Percentiles rank a stretch among this genome's conserved stretches.
Evolutionary conservation across 2,329 filamentous ascomycete species (phyloP).

Genomic region (Nothopassalora personata): DNA sequence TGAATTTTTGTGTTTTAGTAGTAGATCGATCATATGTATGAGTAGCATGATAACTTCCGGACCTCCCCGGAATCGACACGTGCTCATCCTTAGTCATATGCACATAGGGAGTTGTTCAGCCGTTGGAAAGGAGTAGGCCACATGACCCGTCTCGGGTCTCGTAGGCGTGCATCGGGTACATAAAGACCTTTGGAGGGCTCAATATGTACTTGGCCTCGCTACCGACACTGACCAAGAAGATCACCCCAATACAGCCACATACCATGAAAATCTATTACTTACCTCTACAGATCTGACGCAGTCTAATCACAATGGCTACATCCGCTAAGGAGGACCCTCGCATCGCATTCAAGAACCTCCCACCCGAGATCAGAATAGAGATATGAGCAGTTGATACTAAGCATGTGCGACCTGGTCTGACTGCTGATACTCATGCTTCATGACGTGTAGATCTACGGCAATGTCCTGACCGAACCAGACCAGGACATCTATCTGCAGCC

Average conservation of each 20-base stretch:
- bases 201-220: neutral
- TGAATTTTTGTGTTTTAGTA: neutral
- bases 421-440: too few species aligned
- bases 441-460: constrained; percentile 14
- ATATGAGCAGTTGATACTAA: too few species aligned
- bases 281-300: neutral
- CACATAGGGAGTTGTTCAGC: neutral
- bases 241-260: neutral
- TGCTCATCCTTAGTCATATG: neutral
- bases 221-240: neutral
- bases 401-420: too few species aligned
- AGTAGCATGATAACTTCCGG: neutral
- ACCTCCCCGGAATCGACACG: neutral
- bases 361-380: constrained; percentile 13
- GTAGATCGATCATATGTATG: neutral
- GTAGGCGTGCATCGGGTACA: neutral
- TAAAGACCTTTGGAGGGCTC: neutral
- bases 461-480: constrained; percentile 6
- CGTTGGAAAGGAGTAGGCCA: neutral
- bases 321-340: neutral
- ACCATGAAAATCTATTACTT: neutral
- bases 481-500: neutral
- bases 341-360: constrained; percentile 5
- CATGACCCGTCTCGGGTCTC: neutral
- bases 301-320: neutral